Evolutionary conservation across 345 rosid genomes (phyloP), one percentile per base, ranked within the genome.

Genomic region (Viola odorata): DNA sequence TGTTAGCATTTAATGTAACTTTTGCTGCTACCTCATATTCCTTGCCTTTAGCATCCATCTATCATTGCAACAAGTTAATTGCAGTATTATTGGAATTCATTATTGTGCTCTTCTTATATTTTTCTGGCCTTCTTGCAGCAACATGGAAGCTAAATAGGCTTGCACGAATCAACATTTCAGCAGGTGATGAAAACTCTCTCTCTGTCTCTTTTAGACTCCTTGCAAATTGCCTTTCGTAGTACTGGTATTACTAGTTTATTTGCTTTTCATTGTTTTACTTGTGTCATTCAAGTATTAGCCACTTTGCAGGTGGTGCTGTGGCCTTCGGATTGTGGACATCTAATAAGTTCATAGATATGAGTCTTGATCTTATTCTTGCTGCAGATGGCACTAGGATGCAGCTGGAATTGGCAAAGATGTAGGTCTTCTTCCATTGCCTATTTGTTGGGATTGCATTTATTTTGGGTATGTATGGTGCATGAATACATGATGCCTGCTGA

Each of bases 331-430:
- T 61, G 12, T 60, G 76, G 85, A 69, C 66, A 50, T 67, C 61
- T 55, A 38, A 47, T 16, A 75, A 67, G 54, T 77, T 81, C n/a
- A 58, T 79, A 1, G 72, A 75, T 52, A 75, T 84, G 13, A 80
- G 69, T 58, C 71, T 75, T 65, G 95, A 89, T 65, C 61, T 69
- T 72, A 78, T 89, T 74, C 89, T 91, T 72, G 65, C 69, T 38
- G 72, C 73, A 67, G 82, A 87, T 55, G 91, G 91, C 57, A 89
- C 79, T 58, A 78, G 72, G 52, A 75, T 87, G 62, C 89, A 85
- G 76, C 77, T 64, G 73, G 91, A 79, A 71, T 78, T 89, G 53
- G 95, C 88, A 55, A 80, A 75, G 65, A 80, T 91, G 98, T 85
- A 81, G 60, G 88, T 65, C 58, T 50, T 62, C 55, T 58, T 52